These are phyloP conservation scores for Thalassiosira exigua DNA, from an alignment of 352 stramenopile species.

Conservation along the genomic window DNA sequence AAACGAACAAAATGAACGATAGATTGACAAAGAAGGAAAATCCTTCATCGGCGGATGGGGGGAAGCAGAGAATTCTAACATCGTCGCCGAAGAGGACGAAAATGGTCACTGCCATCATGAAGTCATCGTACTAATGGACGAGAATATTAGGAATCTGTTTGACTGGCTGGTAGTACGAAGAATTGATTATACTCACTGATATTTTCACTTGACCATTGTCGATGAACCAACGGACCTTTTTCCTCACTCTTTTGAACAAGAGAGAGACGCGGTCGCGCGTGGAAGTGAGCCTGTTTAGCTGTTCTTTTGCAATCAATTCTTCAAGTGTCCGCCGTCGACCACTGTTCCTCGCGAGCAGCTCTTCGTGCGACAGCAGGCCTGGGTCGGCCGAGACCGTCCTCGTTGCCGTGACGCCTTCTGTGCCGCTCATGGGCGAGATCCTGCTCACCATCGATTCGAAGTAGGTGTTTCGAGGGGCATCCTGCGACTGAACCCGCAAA, in stretches of 20 bases:
- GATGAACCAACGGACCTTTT: slow-evolving; percentile 52
- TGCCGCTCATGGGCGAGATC: slow-evolving; percentile 32
- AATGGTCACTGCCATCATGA: slow-evolving; percentile 67
- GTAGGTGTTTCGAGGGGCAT: no score
- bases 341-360: slow-evolving; percentile 39
- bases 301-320: slow-evolving; percentile 45
- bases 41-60: slow-evolving; percentile 44
- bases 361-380: slow-evolving; percentile 55
- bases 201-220: slow-evolving; percentile 59
- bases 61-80: slow-evolving; percentile 59
- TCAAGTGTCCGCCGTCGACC: slow-evolving; percentile 45
- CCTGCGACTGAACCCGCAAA: no score
- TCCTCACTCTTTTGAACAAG: slow-evolving; percentile 25
- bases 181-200: slow-evolving; percentile 62
- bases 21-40: slow-evolving; percentile 60
- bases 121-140: slow-evolving; percentile 56
- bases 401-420: not conserved
- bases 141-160: slow-evolving; percentile 5
- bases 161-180: no score
- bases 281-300: slow-evolving; percentile 17
- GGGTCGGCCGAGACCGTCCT: slow-evolving; percentile 59
- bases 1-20: slow-evolving; percentile 64
- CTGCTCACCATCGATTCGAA: slow-evolving; percentile 2
- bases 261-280: not conserved
- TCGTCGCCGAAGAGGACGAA: slow-evolving; percentile 69